Conservation (phyloP, 257 asterid genomes). For the Perilla frutescens region DNA sequence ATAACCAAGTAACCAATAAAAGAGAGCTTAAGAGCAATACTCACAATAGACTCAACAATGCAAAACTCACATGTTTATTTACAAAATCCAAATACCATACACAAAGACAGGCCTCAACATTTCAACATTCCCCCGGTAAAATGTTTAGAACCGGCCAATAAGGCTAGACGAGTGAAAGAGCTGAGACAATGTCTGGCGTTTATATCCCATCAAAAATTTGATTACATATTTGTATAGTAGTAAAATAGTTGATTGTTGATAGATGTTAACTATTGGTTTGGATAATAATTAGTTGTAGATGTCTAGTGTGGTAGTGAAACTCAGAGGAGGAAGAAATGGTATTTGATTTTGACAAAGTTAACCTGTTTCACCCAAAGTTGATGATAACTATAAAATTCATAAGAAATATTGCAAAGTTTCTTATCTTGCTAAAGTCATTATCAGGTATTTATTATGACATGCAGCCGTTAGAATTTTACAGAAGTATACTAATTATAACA, state of each 20-base stretch:
- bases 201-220: slow-evolving; percentile 1
- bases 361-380: not conserved
- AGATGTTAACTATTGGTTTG: not conserved
- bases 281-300: not conserved
- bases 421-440: not conserved
- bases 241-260: too few species aligned
- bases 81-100: slow-evolving; percentile 8
- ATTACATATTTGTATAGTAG: not conserved
- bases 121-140: not conserved
- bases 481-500: slow-evolving; percentile 9
- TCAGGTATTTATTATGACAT: not conserved
- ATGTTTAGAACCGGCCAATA: not conserved
- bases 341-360: slow-evolving; percentile 6
- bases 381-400: not conserved
- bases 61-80: not conserved
- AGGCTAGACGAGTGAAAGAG: not conserved
- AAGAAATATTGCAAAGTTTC: not conserved
- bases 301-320: not conserved
- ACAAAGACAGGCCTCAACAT: not conserved
- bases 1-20: slow-evolving; percentile 1
- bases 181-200: not conserved
- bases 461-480: not conserved
- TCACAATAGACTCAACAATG: not conserved
- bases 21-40: not conserved
- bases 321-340: not conserved